Conservation (phyloP, 2,329 filamentous ascomycete genomes). For the Fusarium sp. region DNA sequence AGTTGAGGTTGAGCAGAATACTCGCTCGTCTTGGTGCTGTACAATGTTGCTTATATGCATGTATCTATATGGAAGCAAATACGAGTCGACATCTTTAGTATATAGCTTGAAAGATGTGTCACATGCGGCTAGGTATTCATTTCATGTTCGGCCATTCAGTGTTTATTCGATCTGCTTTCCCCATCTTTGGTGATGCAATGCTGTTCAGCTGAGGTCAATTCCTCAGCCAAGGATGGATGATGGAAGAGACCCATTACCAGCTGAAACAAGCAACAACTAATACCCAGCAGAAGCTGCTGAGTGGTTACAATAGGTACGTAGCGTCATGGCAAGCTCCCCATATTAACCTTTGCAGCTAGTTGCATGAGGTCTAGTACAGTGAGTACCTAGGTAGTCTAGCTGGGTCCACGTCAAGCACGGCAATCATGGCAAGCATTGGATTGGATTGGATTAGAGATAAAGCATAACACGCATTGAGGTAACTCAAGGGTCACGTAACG, state of each 20-base stretch:
- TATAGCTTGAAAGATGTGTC: too few species aligned
- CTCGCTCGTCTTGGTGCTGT: neutral
- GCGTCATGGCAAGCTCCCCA: slow-evolving; percentile 24
- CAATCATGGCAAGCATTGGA: slow-evolving; percentile 6
- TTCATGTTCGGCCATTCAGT: too few species aligned
- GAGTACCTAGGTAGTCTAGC: slow-evolving; percentile 3
- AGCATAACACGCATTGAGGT: slow-evolving; percentile 1
- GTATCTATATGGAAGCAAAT: neutral
- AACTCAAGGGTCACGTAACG: neutral
- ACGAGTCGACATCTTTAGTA: neutral
- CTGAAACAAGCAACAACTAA: slow-evolving; percentile 36
- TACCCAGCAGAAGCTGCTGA: neutral
- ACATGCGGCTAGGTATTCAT: too few species aligned
- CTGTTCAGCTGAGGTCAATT: slow-evolving; percentile 4
- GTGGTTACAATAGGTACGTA: neutral
- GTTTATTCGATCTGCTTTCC: too few species aligned
- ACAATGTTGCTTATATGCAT: neutral
- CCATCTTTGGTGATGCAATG: neutral
- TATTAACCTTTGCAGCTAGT: slow-evolving; percentile 3
- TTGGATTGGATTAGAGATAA: neutral
- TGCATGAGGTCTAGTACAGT: neutral
- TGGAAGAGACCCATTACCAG: neutral
- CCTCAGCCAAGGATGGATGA: too few species aligned
- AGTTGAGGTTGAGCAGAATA: neutral
- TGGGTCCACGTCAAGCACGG: slow-evolving; percentile 34